These are phyloP conservation scores for Acanthamoeba royreba DNA, from an alignment of 208 protist species.

Conservation along the genomic window DNA sequence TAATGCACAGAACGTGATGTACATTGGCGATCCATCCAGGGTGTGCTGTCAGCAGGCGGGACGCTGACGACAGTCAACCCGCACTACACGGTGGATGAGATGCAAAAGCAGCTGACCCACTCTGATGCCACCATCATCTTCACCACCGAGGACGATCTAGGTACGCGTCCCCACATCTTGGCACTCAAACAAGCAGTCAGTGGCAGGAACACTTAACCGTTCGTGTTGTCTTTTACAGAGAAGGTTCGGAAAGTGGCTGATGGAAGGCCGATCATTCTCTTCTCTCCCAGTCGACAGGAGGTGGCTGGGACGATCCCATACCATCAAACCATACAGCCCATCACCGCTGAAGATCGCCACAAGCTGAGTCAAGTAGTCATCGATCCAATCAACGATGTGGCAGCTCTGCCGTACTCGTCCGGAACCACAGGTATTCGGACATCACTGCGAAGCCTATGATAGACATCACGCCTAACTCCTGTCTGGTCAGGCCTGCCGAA, in stretches of 20 bases:
- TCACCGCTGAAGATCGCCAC: neutral
- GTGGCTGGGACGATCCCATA: neutral
- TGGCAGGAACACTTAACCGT: neutral
- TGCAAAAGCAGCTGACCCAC: neutral
- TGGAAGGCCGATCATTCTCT: neutral
- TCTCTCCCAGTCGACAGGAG: neutral
- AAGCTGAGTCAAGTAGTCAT: neutral
- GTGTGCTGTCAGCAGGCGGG: neutral
- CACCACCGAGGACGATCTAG: neutral
- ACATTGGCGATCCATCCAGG: neutral
- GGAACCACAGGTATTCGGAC: constrained; percentile 87
- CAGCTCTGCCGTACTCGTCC: constrained; percentile 34
- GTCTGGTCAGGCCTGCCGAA: constrained; percentile 79
- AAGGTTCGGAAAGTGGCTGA: neutral
- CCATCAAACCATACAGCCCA: neutral
- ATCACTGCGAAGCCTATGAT: too few species aligned
- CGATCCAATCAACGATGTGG: neutral
- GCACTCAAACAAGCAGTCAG: neutral
- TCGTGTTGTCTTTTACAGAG: neutral
- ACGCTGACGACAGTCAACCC: neutral
- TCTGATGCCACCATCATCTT: neutral
- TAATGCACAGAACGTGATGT: neutral
- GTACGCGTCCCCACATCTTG: neutral
- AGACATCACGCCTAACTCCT: too few species aligned
- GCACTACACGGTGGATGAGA: neutral